A percentile compares a stretch with the other conserved stretches of the same genome.
Conservation (phyloP, 805 yeast genomes). For the Nakazawaea ernobii region DNA sequence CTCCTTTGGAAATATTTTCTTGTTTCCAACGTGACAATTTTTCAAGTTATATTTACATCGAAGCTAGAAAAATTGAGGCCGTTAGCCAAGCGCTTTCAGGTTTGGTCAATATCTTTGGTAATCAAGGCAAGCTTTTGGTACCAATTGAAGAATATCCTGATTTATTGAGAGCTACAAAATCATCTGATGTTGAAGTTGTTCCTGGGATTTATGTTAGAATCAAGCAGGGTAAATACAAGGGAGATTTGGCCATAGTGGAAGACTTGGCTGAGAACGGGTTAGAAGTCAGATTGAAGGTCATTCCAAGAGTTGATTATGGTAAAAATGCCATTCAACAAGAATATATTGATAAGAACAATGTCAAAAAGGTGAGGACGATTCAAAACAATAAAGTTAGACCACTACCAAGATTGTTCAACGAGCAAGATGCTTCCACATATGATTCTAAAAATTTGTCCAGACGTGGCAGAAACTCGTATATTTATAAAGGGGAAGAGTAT, state of each 20-base stretch:
- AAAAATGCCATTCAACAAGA: slow-evolving; percentile 33
- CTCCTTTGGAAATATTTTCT: slow-evolving; percentile 78
- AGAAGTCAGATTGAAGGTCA: slow-evolving; percentile 88
- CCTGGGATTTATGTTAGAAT: slow-evolving; percentile 93
- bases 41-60: slow-evolving; percentile 87
- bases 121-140: slow-evolving; percentile 67
- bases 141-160: slow-evolving; percentile 96
- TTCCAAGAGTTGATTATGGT: slow-evolving; percentile 93
- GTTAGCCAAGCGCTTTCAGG: slow-evolving; percentile 86
- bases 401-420: slow-evolving; percentile 79
- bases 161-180: slow-evolving; percentile 80
- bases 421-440: slow-evolving; percentile 79
- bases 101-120: slow-evolving; percentile 73
- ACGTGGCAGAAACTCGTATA: slow-evolving; percentile 52
- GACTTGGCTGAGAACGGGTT: slow-evolving; percentile 91
- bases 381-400: slow-evolving; percentile 66
- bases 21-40: slow-evolving; percentile 94
- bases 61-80: slow-evolving; percentile 90
- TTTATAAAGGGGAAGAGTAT: slow-evolving; percentile 85
- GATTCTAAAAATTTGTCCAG: slow-evolving; percentile 74
- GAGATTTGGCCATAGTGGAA: slow-evolving; percentile 90
- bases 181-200: slow-evolving; percentile 78
- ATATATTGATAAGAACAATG: slow-evolving; percentile 12
- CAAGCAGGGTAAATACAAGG: slow-evolving; percentile 85
- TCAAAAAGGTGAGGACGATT: slow-evolving; percentile 37